Percentiles rank a stretch among this genome's conserved stretches.
phyloP scores from a whole-genome alignment of 345 rosid species.

The Pistacia integerrima region DNA sequence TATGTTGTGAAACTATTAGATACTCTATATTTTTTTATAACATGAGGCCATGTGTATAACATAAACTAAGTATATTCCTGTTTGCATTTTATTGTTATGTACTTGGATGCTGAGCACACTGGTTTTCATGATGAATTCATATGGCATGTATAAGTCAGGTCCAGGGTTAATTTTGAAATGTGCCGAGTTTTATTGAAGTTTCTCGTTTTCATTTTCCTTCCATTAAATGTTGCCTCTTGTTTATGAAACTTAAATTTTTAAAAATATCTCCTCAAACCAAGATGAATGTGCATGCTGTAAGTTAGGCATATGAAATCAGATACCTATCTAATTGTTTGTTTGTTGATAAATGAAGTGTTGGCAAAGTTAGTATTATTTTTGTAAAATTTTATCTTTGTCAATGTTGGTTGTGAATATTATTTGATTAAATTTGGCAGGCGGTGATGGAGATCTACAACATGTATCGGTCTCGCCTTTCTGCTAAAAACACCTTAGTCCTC shows the following conservation, averaged over 20 bases:
- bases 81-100: neutral
- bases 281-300: no score
- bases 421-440: conserved; percentile 57
- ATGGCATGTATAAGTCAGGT: no score
- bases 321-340: neutral
- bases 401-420: conserved; percentile 10
- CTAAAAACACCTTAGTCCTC: conserved; percentile 70
- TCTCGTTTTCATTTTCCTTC: no score
- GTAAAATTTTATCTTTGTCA: neutral
- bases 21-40: neutral
- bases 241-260: no score
- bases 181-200: no score
- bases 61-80: neutral
- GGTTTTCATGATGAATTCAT: neutral
- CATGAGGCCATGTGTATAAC: neutral
- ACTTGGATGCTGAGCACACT: neutral
- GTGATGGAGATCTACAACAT: conserved; percentile 93
- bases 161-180: no score
- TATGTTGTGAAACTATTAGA: neutral
- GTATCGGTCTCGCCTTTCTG: conserved; percentile 75
- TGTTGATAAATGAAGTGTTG: neutral
- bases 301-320: neutral
- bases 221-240: no score
- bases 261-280: no score
- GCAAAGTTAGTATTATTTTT: neutral